A percentile compares a stretch with the other conserved stretches of the same genome.
Evolutionary conservation across 2,329 filamentous ascomycete genomes (phyloP).

Genomic region (Fusarium sp.): DNA sequence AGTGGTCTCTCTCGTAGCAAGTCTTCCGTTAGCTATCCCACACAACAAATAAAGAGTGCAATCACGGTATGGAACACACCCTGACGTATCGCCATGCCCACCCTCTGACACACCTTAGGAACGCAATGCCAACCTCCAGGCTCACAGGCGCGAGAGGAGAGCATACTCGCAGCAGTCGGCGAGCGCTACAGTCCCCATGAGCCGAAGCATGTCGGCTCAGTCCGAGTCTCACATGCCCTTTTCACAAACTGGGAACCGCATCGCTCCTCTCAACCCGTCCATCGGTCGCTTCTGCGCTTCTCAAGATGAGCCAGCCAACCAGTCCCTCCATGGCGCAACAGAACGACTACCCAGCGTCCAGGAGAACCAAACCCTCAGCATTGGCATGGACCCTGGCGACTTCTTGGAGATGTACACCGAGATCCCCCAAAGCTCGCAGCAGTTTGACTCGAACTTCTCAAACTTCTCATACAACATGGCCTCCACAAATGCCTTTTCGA

Average conservation of each 20-base stretch:
- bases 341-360: conserved; percentile 52
- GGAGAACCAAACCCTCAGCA: conserved; percentile 48
- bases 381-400: conserved; percentile 54
- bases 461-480: conserved; percentile 27
- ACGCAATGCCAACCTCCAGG: conserved; percentile 26
- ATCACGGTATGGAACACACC: conserved; percentile 35
- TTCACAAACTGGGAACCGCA: conserved; percentile 47
- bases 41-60: conserved; percentile 40
- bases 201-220: conserved; percentile 57
- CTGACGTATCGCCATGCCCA: conserved; percentile 2
- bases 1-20: conserved; percentile 44
- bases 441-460: conserved; percentile 35
- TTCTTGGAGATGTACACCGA: conserved; percentile 51
- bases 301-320: conserved; percentile 47
- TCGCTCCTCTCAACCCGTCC: conserved; percentile 47
- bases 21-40: conserved; percentile 44
- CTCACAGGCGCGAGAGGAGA: conserved; percentile 38
- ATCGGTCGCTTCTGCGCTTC: conserved; percentile 48
- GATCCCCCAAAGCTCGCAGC: conserved; percentile 32
- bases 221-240: conserved; percentile 56
- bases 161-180: conserved; percentile 45
- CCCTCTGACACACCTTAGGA: conserved; percentile 35
- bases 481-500: conserved; percentile 31
- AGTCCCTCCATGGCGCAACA: conserved; percentile 36
- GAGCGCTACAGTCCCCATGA: conserved; percentile 54